Evolutionary conservation across 2,329 filamentous ascomycete species (phyloP).

Genomic region (Aspergillus felis): DNA sequence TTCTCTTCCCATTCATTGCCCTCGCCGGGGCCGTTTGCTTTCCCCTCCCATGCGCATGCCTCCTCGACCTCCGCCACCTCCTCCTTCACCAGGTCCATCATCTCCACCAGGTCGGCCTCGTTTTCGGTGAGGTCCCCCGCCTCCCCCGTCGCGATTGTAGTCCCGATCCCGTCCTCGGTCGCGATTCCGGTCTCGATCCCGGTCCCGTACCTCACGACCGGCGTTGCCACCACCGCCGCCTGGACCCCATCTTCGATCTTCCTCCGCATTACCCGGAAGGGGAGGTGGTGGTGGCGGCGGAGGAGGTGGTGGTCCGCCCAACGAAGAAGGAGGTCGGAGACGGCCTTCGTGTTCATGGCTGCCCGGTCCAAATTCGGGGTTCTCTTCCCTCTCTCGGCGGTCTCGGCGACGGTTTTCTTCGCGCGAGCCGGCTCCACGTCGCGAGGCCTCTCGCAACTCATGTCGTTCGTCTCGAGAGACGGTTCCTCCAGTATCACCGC

Average conservation of each 20-base stretch:
- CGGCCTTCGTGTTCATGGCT: slow-evolving; percentile 32
- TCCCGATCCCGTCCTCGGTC: slow-evolving; percentile 33
- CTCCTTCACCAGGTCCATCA: slow-evolving; percentile 25
- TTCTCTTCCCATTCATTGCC: slow-evolving; percentile 22
- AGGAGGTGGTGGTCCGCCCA: slow-evolving; percentile 26
- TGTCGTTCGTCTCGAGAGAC: slow-evolving; percentile 21
- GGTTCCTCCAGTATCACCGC: slow-evolving; percentile 25
- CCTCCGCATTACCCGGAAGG: slow-evolving; percentile 22
- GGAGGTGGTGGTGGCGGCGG: slow-evolving; percentile 29
- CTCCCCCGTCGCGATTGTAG: slow-evolving; percentile 25
- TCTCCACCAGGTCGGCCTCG: slow-evolving; percentile 36
- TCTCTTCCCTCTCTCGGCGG: slow-evolving; percentile 35
- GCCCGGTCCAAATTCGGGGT: slow-evolving; percentile 16
- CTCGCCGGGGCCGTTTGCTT: slow-evolving; percentile 40
- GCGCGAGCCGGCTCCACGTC: slow-evolving; percentile 28
- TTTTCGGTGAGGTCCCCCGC: slow-evolving; percentile 31
- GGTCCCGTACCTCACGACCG: slow-evolving; percentile 34
- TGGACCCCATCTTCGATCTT: slow-evolving; percentile 31
- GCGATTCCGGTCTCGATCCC: slow-evolving; percentile 33
- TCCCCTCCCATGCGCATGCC: slow-evolving; percentile 39
- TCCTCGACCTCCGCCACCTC: slow-evolving; percentile 21
- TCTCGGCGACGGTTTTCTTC: slow-evolving; percentile 35
- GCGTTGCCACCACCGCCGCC: slow-evolving; percentile 3
- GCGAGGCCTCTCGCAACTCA: slow-evolving; percentile 29
- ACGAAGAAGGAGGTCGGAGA: slow-evolving; percentile 30